Conservation (phyloP, 2,329 filamentous ascomycete genomes). For the Cladosporium sp. region DNA sequence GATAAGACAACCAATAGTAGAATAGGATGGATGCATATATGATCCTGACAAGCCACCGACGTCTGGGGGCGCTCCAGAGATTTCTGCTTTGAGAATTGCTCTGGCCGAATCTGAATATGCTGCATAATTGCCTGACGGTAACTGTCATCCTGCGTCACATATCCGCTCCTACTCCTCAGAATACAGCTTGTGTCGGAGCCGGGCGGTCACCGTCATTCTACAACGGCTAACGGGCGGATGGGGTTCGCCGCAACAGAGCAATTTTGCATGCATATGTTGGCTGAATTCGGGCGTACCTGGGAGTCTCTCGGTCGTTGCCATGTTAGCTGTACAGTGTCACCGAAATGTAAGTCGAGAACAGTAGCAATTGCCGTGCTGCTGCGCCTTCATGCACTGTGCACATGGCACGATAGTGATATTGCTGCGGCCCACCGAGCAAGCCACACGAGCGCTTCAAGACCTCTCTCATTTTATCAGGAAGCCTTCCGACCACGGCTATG, state of each 20-base stretch:
- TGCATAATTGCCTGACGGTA: not conserved
- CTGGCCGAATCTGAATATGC: not conserved
- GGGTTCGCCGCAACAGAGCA: not conserved
- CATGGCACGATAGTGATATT: not conserved
- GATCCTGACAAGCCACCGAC: not conserved
- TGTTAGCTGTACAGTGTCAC: not conserved
- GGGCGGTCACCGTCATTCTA: not conserved
- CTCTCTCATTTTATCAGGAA: not conserved
- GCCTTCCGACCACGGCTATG: not conserved
- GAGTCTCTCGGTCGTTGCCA: not conserved
- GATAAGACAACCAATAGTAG: not conserved
- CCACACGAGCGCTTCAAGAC: not conserved
- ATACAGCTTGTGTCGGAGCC: not conserved
- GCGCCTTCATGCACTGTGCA: not conserved
- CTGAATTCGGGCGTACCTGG: not conserved
- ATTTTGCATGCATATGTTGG: conserved; percentile 2
- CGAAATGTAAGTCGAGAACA: not conserved
- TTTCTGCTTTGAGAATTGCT: not conserved
- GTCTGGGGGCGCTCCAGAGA: not conserved
- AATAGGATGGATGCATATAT: not conserved
- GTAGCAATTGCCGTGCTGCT: not conserved
- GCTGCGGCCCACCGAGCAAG: not conserved
- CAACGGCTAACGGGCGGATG: conserved; percentile 5
- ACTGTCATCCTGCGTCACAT: not conserved
- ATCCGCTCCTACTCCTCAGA: not conserved